A percentile compares a stretch with the other conserved stretches of the same genome.
These are phyloP conservation scores for Physcomitrellopsis africana DNA, from an alignment of 225 moss, liverwort and hornwort genomes.

Conservation along the genomic window DNA sequence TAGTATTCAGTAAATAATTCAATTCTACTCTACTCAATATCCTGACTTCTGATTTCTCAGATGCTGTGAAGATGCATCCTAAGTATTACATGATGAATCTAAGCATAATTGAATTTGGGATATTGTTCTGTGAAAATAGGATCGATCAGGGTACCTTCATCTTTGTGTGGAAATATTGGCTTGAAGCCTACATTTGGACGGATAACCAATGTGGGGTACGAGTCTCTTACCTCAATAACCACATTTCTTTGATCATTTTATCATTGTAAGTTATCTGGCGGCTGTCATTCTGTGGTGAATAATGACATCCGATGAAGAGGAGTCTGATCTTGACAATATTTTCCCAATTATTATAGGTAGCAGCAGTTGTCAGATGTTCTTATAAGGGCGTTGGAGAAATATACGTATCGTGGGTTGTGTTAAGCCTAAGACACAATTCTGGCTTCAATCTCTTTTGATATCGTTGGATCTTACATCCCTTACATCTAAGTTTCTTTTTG, in stretches of 20 bases:
- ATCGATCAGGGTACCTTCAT: slow-evolving; percentile 71
- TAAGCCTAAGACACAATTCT: no score
- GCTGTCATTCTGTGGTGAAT: not conserved
- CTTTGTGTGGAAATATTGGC: slow-evolving; percentile 66
- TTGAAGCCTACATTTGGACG: slow-evolving; percentile 77
- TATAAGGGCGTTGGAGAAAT: no score
- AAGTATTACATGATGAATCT: not conserved
- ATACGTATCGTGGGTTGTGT: not conserved
- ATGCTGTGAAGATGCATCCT: not conserved
- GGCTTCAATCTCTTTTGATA: not conserved
- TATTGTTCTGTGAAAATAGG: slow-evolving; percentile 44
- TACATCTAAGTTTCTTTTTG: not conserved
- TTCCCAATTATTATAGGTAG: not conserved
- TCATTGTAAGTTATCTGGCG: not conserved
- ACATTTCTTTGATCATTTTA: not conserved
- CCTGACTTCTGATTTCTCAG: not conserved
- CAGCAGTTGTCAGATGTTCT: no score
- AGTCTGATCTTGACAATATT: not conserved
- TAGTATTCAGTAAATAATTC: not conserved
- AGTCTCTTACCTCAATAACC: not conserved
- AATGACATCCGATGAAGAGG: not conserved
- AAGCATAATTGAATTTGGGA: slow-evolving; percentile 3
- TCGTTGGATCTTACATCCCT: not conserved
- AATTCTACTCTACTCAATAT: not conserved
- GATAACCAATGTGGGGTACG: slow-evolving; percentile 65